Percentiles rank a stretch among this genome's conserved stretches.
Evolutionary conservation across 1,284 basidiomycete species (phyloP).

Genomic region (Boletus mariae): DNA sequence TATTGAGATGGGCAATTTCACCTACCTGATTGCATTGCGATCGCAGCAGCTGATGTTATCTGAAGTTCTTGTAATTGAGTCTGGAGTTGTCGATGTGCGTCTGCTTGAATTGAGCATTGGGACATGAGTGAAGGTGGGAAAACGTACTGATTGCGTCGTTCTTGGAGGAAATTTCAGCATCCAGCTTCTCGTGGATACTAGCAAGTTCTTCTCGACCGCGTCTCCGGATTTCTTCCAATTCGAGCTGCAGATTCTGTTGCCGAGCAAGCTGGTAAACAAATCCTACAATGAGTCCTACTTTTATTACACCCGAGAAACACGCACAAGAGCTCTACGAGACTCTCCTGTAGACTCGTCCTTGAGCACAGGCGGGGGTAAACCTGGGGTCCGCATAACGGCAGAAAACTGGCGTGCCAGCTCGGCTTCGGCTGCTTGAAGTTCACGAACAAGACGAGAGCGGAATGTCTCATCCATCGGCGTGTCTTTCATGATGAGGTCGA

Average conservation of each 20-base stretch:
- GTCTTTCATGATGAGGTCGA: conserved; percentile 56
- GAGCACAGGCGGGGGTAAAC: conserved; percentile 50
- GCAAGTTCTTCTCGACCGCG: conserved; percentile 63
- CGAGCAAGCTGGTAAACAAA: conserved; percentile 50
- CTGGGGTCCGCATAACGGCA: conserved; percentile 18
- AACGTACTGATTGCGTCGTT: conserved; percentile 56
- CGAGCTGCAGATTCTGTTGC: conserved; percentile 60
- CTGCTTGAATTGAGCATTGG: conserved; percentile 32
- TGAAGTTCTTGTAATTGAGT: conserved; percentile 65
- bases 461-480: conserved; percentile 60
- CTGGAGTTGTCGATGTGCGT: conserved; percentile 58
- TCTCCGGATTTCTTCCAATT: conserved; percentile 59
- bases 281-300: conserved; percentile 3
- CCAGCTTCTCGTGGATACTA: conserved; percentile 54
- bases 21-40: conserved; percentile 58
- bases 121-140: neutral
- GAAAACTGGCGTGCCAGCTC: conserved; percentile 58
- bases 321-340: conserved; percentile 67
- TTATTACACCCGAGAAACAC: conserved; percentile 14
- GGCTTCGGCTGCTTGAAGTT: conserved; percentile 65
- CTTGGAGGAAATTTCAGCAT: conserved; percentile 48
- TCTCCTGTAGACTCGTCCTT: conserved; percentile 70
- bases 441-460: conserved; percentile 62
- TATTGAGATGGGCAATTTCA: neutral
- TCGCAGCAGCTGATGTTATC: conserved; percentile 54